Evolutionary conservation across 495 filamentous ascomycete genomes (phyloP), one percentile per base, ranked within the genome.

Genomic region (Penicillium simplicissimum): DNA sequence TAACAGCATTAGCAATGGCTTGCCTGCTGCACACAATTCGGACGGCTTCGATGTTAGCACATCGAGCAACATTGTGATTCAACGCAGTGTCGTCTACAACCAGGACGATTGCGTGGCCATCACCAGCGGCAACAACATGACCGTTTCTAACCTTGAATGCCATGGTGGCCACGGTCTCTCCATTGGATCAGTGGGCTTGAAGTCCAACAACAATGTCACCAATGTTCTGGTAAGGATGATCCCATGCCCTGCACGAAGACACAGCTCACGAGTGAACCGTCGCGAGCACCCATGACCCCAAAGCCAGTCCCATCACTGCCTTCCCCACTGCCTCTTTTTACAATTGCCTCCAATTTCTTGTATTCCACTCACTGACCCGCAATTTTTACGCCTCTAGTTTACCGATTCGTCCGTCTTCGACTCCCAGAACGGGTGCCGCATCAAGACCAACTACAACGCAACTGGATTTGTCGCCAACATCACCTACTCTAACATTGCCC

Each of bases 171-270:
- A 86, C 66, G 84, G 84, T 1, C 68, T 87, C 1, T 83, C 79
- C 53, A 86, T 88, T 52, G 85, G 85, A 5, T 83, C 79, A n/a
- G 84, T 88, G 11, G 85, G 85, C 19, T 84, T 83, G 8, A 77
- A 82, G 19, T 62, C 53, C 34, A 71, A 85, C 65, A 87, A 87
- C 76, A 79, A 63, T 8, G 85, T 86, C 45, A 40, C 69, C 11
- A 78, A 69, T 45, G 79, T 87, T 34, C 5, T 31, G 48, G 48
- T 52, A 28, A 28, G 48, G 1, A 33, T 52, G n/a, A n/a, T 11
- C 5, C 25, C 11, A 19, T 31, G 28, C 7, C 8, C 9, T 45
- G 19, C 17, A 11, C 9, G 17, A 6, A 19, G 17, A 23, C 0
- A 21, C 42, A 23, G 10, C 8, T 11, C 9, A 1, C 14, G 48